These are phyloP conservation scores for Phytophthora lateralis DNA, from an alignment of 352 stramenopile species.

Conservation along the genomic window DNA sequence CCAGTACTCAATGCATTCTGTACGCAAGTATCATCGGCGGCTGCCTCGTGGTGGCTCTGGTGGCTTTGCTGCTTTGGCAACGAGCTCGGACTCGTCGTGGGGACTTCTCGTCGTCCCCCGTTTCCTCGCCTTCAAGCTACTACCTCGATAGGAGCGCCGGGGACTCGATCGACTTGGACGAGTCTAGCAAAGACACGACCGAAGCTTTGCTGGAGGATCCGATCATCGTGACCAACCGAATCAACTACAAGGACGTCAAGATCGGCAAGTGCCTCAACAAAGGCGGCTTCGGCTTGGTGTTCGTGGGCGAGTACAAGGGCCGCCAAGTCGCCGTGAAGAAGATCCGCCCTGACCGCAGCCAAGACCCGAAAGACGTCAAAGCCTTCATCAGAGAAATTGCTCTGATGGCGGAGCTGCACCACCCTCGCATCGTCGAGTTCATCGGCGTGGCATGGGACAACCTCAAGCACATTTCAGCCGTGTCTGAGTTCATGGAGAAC, in stretches of 20 bases:
- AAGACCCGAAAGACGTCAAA: slow-evolving; percentile 39
- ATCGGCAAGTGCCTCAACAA: slow-evolving; percentile 42
- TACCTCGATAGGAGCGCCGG: slow-evolving; percentile 27
- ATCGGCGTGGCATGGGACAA: slow-evolving; percentile 51
- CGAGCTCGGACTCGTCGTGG: slow-evolving; percentile 12
- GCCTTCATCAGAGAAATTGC: slow-evolving; percentile 50
- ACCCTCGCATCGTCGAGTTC: slow-evolving; percentile 50
- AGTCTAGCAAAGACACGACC: slow-evolving; percentile 27
- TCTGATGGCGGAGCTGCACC: slow-evolving; percentile 44
- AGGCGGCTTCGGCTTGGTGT: slow-evolving; percentile 56
- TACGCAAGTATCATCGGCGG: slow-evolving; percentile 27
- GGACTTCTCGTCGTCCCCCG: slow-evolving; percentile 3
- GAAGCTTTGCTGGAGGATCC: slow-evolving; percentile 46
- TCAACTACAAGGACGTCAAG: slow-evolving; percentile 51
- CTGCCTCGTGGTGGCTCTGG: slow-evolving; percentile 28
- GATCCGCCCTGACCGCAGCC: slow-evolving; percentile 38
- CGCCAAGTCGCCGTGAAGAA: slow-evolving; percentile 51
- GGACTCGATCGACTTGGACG: slow-evolving; percentile 36
- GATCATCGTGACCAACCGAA: slow-evolving; percentile 47
- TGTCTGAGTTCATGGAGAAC: slow-evolving; percentile 57
- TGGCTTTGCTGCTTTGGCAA: slow-evolving; percentile 30
- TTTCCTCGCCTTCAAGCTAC: slow-evolving; percentile 31
- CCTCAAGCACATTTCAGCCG: slow-evolving; percentile 41
- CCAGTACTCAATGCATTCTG: slow-evolving; percentile 15
- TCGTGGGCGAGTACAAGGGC: slow-evolving; percentile 38